phyloP scores from a whole-genome alignment of 345 rosid genomes.

The Mallotus nudiflorus region DNA sequence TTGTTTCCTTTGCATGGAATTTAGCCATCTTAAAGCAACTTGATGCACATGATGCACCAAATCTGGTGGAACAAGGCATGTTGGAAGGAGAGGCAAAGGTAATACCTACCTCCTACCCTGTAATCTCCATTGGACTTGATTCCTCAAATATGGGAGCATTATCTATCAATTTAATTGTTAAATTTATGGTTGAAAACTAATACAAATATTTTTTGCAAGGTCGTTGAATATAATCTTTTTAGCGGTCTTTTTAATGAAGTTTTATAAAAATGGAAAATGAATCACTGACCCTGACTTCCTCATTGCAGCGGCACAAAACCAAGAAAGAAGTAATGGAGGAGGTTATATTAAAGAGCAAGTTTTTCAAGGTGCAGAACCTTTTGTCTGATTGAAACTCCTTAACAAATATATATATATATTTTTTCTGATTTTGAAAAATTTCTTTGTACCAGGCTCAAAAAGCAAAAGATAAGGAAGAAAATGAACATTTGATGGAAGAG shows the following conservation, averaged over 20 bases:
- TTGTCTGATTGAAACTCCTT: slow-evolving; percentile 1
- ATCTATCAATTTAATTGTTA: not conserved
- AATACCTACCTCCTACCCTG: slow-evolving; percentile 19
- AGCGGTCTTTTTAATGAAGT: not conserved
- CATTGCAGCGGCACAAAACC: slow-evolving; percentile 67
- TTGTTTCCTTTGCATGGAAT: slow-evolving; percentile 32
- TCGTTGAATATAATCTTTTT: not conserved
- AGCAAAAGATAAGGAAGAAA: slow-evolving; percentile 84
- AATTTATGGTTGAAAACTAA: not conserved
- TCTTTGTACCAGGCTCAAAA: slow-evolving; percentile 63
- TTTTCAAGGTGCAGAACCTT: slow-evolving; percentile 64
- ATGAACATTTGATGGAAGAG: slow-evolving; percentile 71
- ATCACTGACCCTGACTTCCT: slow-evolving; percentile 8
- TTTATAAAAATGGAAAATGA: not conserved
- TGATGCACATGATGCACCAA: slow-evolving; percentile 24
- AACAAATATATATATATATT: not conserved
- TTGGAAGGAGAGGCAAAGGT: slow-evolving; percentile 62
- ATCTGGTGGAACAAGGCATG: slow-evolving; percentile 23
- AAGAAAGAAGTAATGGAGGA: slow-evolving; percentile 93
- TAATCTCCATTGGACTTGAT: not conserved
- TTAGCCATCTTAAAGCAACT: slow-evolving; percentile 42
- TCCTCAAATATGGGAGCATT: not conserved
- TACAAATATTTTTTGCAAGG: not conserved
- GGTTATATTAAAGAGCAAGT: slow-evolving; percentile 92
- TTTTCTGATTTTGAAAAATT: not conserved